Base-by-base conservation (phyloP, 257 asterid species). In the Capsicum baccatum region DNA sequence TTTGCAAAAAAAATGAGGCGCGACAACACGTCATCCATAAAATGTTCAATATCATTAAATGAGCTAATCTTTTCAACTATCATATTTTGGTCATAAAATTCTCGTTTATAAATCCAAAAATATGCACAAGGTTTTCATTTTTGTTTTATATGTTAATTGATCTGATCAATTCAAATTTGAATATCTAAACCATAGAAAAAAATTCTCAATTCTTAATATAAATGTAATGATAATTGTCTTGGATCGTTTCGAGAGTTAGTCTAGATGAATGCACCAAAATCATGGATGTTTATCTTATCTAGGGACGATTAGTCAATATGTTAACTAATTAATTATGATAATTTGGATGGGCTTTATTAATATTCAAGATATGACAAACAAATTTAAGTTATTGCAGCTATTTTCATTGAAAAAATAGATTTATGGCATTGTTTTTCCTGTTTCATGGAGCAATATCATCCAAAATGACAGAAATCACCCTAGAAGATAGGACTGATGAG, bases 391-490 rank as follows among this genome's bases (percentile, higher is more conserved):
- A 21, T 63, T 39, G 16, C 56, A 37, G 15, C 52, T 14, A 37
- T 68, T 70, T 68, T 47, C n/a, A 48, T 47, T n/a, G 11, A 3
- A 2, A 44, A 17, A n/a, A 16, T n/a, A 11, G 6, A 52, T 6
- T 15, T 17, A 47, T 71, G 19, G 10, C 39, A 8, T 74, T 26
- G 44, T 4, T 52, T 76, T 76, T 74, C 62, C 14, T 12, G 60
- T 44, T 47, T 71, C 11, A 52, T 48, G 37, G n/a, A 33, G 47
- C 50, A 26, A 21, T 52, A 63, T 76, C 64, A 52, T 54, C 12
- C 15, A n/a, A 50, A 67, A 83, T 83, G 58, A 37, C 80, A 3
- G 12, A 17, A 67, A 82, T 13, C 57, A 16, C 85, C 80, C 67
- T 67, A 21, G 0, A 64, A 44, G 39, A 69, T 54, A 54, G 12